These are phyloP conservation scores for Nannochloropsis salina DNA, from an alignment of 108 stramenopile species.

Conservation along the genomic window DNA sequence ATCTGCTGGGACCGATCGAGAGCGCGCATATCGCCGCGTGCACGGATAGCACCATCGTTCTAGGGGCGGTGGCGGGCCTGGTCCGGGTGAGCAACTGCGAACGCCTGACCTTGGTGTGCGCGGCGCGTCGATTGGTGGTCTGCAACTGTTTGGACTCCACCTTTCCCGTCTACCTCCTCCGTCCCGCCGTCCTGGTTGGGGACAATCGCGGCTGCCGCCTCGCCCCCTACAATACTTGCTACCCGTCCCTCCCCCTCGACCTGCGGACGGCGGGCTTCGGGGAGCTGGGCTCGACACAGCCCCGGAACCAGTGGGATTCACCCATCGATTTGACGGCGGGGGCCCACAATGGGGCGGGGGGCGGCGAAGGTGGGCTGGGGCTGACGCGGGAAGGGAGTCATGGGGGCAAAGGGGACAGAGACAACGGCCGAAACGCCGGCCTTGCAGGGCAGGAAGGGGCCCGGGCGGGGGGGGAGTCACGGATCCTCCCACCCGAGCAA, in stretches of 20 bases:
- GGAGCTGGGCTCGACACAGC: background rate
- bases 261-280: background rate
- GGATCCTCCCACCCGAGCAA: background rate
- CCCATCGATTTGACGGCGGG: background rate
- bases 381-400: background rate
- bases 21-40: slow-evolving; percentile 76
- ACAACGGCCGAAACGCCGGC: background rate
- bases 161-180: slow-evolving; percentile 32
- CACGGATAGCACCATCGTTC: slow-evolving; percentile 84
- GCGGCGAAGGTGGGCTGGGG: background rate
- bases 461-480: background rate
- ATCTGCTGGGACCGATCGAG: slow-evolving; percentile 78
- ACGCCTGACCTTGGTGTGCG: slow-evolving; percentile 36
- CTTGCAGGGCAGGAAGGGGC: background rate
- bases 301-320: background rate
- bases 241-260: slow-evolving; percentile 31
- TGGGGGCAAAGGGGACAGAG: background rate
- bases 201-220: slow-evolving; percentile 48
- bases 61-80: slow-evolving; percentile 81
- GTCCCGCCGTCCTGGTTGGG: slow-evolving; percentile 34
- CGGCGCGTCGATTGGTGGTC: slow-evolving; percentile 36
- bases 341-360: background rate
- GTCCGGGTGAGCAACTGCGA: slow-evolving; percentile 45
- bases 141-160: slow-evolving; percentile 43
- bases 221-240: slow-evolving; percentile 50